A percentile compares a stretch with the other conserved stretches of the same genome.
phyloP scores from a whole-genome alignment of 495 filamentous ascomycete genomes.

The Hypoxylon rickii region DNA sequence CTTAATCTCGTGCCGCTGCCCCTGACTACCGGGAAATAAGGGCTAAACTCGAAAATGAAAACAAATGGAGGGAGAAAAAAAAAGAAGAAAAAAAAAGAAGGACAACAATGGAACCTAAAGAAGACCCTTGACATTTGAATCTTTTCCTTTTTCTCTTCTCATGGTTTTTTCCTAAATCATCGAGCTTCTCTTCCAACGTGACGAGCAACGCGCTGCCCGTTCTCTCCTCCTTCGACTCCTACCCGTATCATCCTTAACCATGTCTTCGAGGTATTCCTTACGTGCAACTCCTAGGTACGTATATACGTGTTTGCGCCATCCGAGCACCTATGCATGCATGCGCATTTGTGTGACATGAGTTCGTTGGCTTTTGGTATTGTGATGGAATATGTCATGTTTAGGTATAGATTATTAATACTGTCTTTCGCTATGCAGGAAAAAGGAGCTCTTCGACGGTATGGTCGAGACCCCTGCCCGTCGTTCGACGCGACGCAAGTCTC shows the following conservation, averaged over 20 bases:
- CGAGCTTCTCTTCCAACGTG: conserved; percentile 7
- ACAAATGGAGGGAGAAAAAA: conserved; percentile 10
- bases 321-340: too few species aligned
- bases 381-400: too few species aligned
- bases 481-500: conserved; percentile 48
- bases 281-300: conserved; percentile 41
- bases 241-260: conserved; percentile 10
- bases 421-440: conserved; percentile 42
- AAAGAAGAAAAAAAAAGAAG: too few species aligned
- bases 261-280: conserved; percentile 39
- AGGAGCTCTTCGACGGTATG: conserved; percentile 58
- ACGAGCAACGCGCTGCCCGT: conserved; percentile 36
- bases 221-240: conserved; percentile 25
- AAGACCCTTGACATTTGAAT: too few species aligned
- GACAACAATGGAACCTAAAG: too few species aligned
- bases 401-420: conserved; percentile 2
- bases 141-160: neutral
- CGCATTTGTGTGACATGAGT: neutral
- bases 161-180: conserved; percentile 1
- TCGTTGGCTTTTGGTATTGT: too few species aligned
- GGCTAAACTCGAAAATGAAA: conserved; percentile 24
- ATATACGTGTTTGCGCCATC: neutral
- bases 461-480: conserved; percentile 49
- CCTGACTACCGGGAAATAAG: conserved; percentile 29
- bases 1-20: conserved; percentile 9